Percentiles rank a stretch among this genome's conserved stretches.
Evolutionary conservation across 1,284 basidiomycete genomes (phyloP).

Genomic region (Ganoderma leucocontextum): DNA sequence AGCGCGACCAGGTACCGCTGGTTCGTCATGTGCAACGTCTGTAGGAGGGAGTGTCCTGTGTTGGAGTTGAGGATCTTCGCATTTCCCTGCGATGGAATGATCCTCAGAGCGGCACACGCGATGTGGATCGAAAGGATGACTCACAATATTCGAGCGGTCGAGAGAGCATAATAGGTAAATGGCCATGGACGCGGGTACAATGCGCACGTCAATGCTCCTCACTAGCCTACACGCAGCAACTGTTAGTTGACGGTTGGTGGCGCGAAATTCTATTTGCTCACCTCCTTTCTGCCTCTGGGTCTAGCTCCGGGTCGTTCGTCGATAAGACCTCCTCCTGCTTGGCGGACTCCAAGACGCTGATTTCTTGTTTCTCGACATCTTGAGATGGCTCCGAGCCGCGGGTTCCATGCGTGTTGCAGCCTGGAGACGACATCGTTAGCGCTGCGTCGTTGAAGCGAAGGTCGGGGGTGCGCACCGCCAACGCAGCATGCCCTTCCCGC

Average conservation of each 20-base stretch:
- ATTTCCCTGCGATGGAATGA: constrained; percentile 39
- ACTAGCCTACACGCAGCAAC: constrained; percentile 28
- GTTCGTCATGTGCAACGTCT: constrained; percentile 42
- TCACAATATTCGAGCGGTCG: constrained; percentile 49
- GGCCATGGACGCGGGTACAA: constrained; percentile 41
- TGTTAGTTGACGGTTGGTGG: not conserved
- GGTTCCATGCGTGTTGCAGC: not conserved
- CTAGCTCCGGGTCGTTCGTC: not conserved
- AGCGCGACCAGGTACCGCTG: constrained; percentile 47
- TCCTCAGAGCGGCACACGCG: no score
- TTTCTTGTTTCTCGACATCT: constrained; percentile 11
- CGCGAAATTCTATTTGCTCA: not conserved
- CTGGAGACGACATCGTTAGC: not conserved
- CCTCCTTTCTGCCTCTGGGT: constrained; percentile 12
- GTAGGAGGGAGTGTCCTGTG: constrained; percentile 44
- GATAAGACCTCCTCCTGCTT: constrained; percentile 1
- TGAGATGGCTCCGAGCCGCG: not conserved
- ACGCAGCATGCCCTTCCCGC: not conserved
- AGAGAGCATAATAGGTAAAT: constrained; percentile 49
- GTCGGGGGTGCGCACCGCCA: not conserved
- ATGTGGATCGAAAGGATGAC: constrained; percentile 5
- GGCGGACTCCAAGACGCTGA: not conserved
- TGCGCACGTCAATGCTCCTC: constrained; percentile 39
- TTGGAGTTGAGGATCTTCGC: constrained; percentile 47
- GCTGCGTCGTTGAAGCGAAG: not conserved